Conservation (phyloP, 2,329 filamentous ascomycete genomes). For the Aspergillus jensenii region DNA sequence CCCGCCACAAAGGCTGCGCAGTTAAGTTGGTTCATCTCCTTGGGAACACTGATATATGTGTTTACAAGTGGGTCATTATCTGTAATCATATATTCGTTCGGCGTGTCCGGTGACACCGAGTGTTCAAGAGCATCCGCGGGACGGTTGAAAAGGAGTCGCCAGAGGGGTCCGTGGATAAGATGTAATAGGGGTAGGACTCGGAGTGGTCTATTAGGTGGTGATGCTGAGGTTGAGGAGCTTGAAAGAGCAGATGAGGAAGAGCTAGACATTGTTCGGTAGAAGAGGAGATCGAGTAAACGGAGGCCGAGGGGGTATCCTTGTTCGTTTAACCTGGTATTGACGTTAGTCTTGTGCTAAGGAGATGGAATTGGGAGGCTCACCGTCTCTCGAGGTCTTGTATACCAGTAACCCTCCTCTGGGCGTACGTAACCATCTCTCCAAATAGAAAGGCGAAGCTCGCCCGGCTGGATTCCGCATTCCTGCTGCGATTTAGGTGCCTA, state of each 20-base stretch:
- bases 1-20: conserved; percentile 95
- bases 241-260: conserved; percentile 81
- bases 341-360: background rate
- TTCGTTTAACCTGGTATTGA: conserved; percentile 68
- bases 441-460: conserved; percentile 96
- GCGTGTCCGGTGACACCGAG: conserved; percentile 74
- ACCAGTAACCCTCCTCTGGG: conserved; percentile 83
- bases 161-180: conserved; percentile 90
- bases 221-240: conserved; percentile 73
- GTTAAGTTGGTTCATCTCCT: conserved; percentile 94
- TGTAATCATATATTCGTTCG: conserved; percentile 98
- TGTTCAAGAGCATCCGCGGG: conserved; percentile 93
- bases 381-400: conserved; percentile 92
- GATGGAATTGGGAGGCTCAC: conserved; percentile 49
- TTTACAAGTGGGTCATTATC: conserved; percentile 98
- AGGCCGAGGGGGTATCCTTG: conserved; percentile 94
- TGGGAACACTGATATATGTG: conserved; percentile 86
- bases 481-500: conserved; percentile 85
- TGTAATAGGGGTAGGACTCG: conserved; percentile 89
- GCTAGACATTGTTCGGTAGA: conserved; percentile 78
- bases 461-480: conserved; percentile 85
- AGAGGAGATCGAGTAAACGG: conserved; percentile 90
- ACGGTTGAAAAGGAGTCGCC: conserved; percentile 87
- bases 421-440: conserved; percentile 93
- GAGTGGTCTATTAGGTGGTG: conserved; percentile 72